These are phyloP conservation scores for Suillus bovinus DNA, from an alignment of 768 basidiomycete genomes.

Conservation along the genomic window DNA sequence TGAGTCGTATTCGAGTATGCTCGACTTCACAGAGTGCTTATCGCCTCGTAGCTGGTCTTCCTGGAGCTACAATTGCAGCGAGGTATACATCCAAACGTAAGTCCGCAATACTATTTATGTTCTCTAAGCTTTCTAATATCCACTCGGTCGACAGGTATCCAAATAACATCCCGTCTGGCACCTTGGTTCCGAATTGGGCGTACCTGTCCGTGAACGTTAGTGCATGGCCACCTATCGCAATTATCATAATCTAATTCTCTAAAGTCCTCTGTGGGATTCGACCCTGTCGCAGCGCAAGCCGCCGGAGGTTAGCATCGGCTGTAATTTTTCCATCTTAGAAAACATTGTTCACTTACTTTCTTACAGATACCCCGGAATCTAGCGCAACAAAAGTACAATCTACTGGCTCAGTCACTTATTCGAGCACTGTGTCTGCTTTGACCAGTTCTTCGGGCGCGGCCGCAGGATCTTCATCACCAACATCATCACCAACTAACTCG, in stretches of 20 bases:
- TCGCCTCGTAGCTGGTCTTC: slow-evolving; percentile 45
- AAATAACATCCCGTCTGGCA: slow-evolving; percentile 44
- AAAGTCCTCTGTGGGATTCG: slow-evolving; percentile 36
- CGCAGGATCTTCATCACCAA: slow-evolving; percentile 13
- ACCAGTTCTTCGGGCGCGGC: slow-evolving; percentile 14
- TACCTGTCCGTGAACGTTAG: slow-evolving; percentile 56
- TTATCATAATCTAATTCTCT: slow-evolving; percentile 8
- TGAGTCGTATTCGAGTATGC: slow-evolving; percentile 18
- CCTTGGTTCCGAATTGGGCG: slow-evolving; percentile 62
- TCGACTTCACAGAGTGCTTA: neutral
- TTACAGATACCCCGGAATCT: slow-evolving; percentile 44
- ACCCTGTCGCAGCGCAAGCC: slow-evolving; percentile 38
- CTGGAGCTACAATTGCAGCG: slow-evolving; percentile 51
- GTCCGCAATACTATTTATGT: slow-evolving; percentile 4
- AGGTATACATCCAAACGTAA: slow-evolving; percentile 31
- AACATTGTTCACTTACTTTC: slow-evolving; percentile 2
- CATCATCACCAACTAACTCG: slow-evolving; percentile 9
- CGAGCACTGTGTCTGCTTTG: slow-evolving; percentile 18
- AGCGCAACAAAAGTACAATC: slow-evolving; percentile 36
- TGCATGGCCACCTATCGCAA: slow-evolving; percentile 29
- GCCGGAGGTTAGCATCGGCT: slow-evolving; percentile 22
- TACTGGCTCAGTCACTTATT: slow-evolving; percentile 16
- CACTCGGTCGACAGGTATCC: slow-evolving; percentile 41
- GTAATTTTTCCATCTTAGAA: neutral
- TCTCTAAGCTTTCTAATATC: neutral